These are phyloP conservation scores for Omphalotus olearius DNA, from an alignment of 1,284 basidiomycete species.

Conservation along the genomic window DNA sequence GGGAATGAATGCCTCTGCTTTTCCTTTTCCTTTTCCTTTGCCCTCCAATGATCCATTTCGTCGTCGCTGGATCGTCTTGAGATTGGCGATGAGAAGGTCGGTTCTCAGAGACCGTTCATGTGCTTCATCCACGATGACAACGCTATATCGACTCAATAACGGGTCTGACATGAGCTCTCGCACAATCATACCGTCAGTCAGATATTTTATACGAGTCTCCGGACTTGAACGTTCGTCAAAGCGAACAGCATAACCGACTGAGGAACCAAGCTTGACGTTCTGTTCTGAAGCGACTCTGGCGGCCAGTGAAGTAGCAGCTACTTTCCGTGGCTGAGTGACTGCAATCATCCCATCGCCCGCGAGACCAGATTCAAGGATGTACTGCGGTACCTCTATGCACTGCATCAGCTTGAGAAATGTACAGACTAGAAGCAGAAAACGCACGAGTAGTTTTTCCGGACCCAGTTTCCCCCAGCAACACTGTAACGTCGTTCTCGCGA, in stretches of 20 bases:
- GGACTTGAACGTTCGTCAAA: slow-evolving; percentile 82
- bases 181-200: slow-evolving; percentile 96
- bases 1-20: slow-evolving; percentile 27
- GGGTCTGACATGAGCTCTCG: slow-evolving; percentile 82
- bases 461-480: slow-evolving; percentile 94
- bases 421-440: slow-evolving; percentile 24
- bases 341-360: slow-evolving; percentile 69
- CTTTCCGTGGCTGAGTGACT: slow-evolving; percentile 90
- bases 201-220: slow-evolving; percentile 86
- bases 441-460: slow-evolving; percentile 96
- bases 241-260: slow-evolving; percentile 93
- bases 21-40: slow-evolving; percentile 38
- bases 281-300: slow-evolving; percentile 86
- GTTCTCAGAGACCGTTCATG: slow-evolving; percentile 95
- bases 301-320: slow-evolving; percentile 93
- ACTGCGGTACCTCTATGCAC: slow-evolving; percentile 80
- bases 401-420: background rate
- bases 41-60: slow-evolving; percentile 47
- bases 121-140: slow-evolving; percentile 94
- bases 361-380: slow-evolving; percentile 73
- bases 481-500: slow-evolving; percentile 78
- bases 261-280: slow-evolving; percentile 59
- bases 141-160: slow-evolving; percentile 80
- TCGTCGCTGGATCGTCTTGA: slow-evolving; percentile 81
- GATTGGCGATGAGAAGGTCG: slow-evolving; percentile 88